Base-by-base conservation (phyloP, 2,329 filamentous ascomycete genomes). In the Dactylella cylindrospora region DNA sequence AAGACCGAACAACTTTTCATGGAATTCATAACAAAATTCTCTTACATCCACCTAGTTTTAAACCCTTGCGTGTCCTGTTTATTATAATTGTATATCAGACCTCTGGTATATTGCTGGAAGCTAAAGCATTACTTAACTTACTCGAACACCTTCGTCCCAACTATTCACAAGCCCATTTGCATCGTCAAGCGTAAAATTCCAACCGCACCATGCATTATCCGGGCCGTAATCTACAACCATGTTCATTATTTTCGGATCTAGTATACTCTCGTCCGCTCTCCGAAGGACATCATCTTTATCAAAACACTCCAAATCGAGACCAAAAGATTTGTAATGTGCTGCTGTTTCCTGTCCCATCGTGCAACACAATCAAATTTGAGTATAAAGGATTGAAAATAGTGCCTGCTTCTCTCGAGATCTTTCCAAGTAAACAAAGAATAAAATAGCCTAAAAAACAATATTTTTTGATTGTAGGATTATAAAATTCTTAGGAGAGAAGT, bases 31-130 rank as follows among this genome's bases (percentile, higher is more conserved):
- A n/a, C 28, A n/a, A 31, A 7, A n/a, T n/a, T 28, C 9, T 8
- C 41, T 32, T 20, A 45, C 41, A 45, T 45, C 41, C 41, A 45
- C 26, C 26, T 25, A 20, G 41, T 45, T 25, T 45, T 45, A 22
- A 45, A 45, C 13, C 41, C 13, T 4, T 3, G 5, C 12, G 5
- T 39, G n/a, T 19, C 35, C 19, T 39, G 19, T 39, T 39, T 19
- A 12, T 39, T 10, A 17, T 15, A 19, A 22, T 17, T 22, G n/a
- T 15, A 5, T 39, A n/a, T n/a, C n/a, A n/a, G n/a, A n/a, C n/a
- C 19, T 17, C 5, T n/a, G 19, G n/a, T n/a, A 19, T 10, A 15
- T 17, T 39, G 17, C 35, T 19, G 35, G 35, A 5, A n/a, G n/a
- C 5, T 19, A 3, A 39, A 15, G 35, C 35, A n/a, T 19, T 45